Evolutionary conservation across 331 rosid species (phyloP).

Genomic region (Malus hybrid): DNA sequence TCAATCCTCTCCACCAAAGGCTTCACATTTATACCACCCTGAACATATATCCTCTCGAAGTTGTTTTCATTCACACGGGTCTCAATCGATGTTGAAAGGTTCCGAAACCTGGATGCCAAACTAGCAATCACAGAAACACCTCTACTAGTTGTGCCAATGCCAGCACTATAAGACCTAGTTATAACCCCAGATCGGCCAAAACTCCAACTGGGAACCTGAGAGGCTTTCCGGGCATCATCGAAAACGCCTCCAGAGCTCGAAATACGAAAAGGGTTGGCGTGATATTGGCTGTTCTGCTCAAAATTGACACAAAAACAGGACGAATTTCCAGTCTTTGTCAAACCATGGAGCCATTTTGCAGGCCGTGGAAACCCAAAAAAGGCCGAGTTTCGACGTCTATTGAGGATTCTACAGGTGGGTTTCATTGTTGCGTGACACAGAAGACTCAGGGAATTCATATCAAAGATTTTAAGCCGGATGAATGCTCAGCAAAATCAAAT

Average conservation of each 20-base stretch:
- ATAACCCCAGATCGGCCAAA: constrained; percentile 34
- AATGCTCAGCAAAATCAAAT: constrained; percentile 8
- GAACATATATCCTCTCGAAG: constrained; percentile 54
- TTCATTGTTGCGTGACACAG: constrained; percentile 51
- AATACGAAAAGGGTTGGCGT: constrained; percentile 19
- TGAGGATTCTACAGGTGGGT: constrained; percentile 47
- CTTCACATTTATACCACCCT: constrained; percentile 49
- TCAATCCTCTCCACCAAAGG: constrained; percentile 48
- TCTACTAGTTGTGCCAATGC: constrained; percentile 11
- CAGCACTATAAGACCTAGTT: constrained; percentile 21
- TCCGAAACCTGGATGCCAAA: constrained; percentile 33
- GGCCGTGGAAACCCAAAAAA: constrained; percentile 19
- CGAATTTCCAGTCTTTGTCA: constrained; percentile 3
- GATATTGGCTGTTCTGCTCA: constrained; percentile 15
- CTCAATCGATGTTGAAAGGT: constrained; percentile 41
- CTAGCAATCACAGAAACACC: constrained; percentile 23
- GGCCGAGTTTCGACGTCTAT: constrained; percentile 33
- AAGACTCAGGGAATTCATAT: constrained; percentile 32
- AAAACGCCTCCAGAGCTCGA: constrained; percentile 27
- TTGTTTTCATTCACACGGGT: constrained; percentile 41
- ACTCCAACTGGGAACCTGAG: constrained; percentile 30
- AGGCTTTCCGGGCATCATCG: constrained; percentile 16
- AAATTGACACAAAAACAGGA: constrained; percentile 19
- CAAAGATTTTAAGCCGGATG: background rate
- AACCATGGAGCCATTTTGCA: constrained; percentile 25